phyloP scores from a whole-genome alignment of 108 stramenopile genomes.

The Cylindrotheca closterium region DNA sequence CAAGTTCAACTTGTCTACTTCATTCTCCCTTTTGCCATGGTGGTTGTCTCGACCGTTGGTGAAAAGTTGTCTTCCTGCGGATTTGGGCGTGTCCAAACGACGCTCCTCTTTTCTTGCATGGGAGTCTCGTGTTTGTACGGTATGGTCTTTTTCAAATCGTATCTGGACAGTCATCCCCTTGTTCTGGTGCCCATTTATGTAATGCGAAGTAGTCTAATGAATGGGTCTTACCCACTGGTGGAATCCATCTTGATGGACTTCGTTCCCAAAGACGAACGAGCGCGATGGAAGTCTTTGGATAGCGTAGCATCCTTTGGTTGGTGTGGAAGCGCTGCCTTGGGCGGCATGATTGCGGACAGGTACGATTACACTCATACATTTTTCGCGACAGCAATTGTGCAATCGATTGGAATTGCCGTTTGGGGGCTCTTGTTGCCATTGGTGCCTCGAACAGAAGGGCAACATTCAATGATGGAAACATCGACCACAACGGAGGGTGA shows the following conservation, averaged over 20 bases:
- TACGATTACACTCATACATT: conserved; percentile 68
- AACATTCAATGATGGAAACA: background rate
- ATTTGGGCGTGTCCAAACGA: conserved; percentile 52
- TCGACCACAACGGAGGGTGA: background rate
- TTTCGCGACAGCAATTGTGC: conserved; percentile 62
- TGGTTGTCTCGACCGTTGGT: conserved; percentile 14
- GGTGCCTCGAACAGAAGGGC: conserved; percentile 46
- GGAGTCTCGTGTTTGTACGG: conserved; percentile 37
- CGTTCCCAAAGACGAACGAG: conserved; percentile 57
- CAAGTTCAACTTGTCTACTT: conserved; percentile 59
- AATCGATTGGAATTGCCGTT: conserved; percentile 31
- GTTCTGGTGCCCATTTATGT: conserved; percentile 55
- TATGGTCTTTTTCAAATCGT: conserved; percentile 52
- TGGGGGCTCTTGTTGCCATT: conserved; percentile 40
- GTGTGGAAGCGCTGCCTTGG: conserved; percentile 75
- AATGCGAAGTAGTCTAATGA: conserved; percentile 60
- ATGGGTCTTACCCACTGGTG: conserved; percentile 46
- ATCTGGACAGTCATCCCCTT: conserved; percentile 31
- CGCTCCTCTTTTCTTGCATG: conserved; percentile 28
- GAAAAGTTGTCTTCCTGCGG: conserved; percentile 13
- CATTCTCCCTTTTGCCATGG: conserved; percentile 39
- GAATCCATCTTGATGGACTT: conserved; percentile 69
- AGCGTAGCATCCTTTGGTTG: conserved; percentile 65
- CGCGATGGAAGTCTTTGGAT: conserved; percentile 69
- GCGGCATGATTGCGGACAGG: conserved; percentile 63